phyloP scores from a whole-genome alignment of 2,329 filamentous ascomycete species.

The Aspergillus sp. region DNA sequence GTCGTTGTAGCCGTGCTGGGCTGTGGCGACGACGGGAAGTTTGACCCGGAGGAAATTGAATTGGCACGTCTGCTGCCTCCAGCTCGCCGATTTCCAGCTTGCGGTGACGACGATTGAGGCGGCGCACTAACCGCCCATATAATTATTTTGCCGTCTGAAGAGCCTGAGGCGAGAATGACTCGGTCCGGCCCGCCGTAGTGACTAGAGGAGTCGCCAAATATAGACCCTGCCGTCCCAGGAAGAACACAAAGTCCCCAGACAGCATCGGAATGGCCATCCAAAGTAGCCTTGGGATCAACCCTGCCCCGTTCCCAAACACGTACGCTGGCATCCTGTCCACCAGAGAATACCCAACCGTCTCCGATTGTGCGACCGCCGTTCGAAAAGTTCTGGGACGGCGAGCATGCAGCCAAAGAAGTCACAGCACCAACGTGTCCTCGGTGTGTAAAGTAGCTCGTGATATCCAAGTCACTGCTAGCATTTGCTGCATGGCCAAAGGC shows the following conservation, averaged over 20 bases:
- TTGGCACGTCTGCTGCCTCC: slow-evolving; percentile 81
- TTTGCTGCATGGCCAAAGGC: slow-evolving; percentile 55
- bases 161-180: slow-evolving; percentile 85
- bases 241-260: slow-evolving; percentile 95
- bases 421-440: slow-evolving; percentile 90
- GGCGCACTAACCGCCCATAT: slow-evolving; percentile 94
- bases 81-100: slow-evolving; percentile 68
- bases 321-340: slow-evolving; percentile 89
- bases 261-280: slow-evolving; percentile 92
- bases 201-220: slow-evolving; percentile 72
- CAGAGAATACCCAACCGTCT: slow-evolving; percentile 98
- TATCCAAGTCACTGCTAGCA: slow-evolving; percentile 77
- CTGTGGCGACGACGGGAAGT: slow-evolving; percentile 86
- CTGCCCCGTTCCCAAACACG: slow-evolving; percentile 93
- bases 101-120: slow-evolving; percentile 79
- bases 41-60: slow-evolving; percentile 91
- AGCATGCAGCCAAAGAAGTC: slow-evolving; percentile 82
- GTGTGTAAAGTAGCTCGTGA: slow-evolving; percentile 91
- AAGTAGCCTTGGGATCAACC: slow-evolving; percentile 90
- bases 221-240: slow-evolving; percentile 73
- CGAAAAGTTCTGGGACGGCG: slow-evolving; percentile 81
- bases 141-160: slow-evolving; percentile 85
- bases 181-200: slow-evolving; percentile 79
- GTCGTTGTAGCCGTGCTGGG: slow-evolving; percentile 81
- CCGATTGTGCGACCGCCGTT: slow-evolving; percentile 84